Percentiles rank a stretch among this genome's conserved stretches.
Conservation (phyloP, 1,284 basidiomycete genomes). For the Cryptococcus deneoformans region DNA sequence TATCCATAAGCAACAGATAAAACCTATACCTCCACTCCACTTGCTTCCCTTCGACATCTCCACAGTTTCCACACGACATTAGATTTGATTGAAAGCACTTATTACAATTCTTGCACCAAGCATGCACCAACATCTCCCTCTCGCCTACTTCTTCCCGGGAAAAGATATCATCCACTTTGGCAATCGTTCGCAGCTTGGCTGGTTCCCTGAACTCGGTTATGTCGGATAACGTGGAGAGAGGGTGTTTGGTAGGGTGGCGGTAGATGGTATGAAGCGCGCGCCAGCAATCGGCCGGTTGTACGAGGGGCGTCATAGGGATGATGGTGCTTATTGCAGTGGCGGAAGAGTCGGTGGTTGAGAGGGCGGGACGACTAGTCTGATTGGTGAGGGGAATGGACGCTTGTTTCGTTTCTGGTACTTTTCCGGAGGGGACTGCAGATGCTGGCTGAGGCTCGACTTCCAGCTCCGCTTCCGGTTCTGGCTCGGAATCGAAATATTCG, state of each 20-base stretch:
- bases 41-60: conserved; percentile 8
- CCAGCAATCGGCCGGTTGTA: neutral
- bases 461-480: too few species aligned
- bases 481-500: too few species aligned
- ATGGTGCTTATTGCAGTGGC: too few species aligned
- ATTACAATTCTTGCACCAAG: conserved; percentile 15
- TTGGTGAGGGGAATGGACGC: too few species aligned
- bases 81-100: conserved; percentile 1
- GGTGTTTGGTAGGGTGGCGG: neutral
- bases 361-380: too few species aligned
- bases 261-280: neutral
- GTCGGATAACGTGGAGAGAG: neutral
- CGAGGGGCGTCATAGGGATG: neutral
- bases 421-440: too few species aligned
- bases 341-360: too few species aligned
- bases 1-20: conserved; percentile 19
- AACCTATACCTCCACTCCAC: conserved; percentile 29
- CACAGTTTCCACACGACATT: conserved; percentile 21
- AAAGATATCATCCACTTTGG: conserved; percentile 16
- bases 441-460: too few species aligned
- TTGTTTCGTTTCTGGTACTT: too few species aligned
- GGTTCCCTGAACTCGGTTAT: neutral
- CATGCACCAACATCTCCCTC: conserved; percentile 4
- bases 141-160: conserved; percentile 10
- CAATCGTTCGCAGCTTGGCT: neutral